Conservation (phyloP, 108 stramenopile species). For the Licmophora abbreviata region DNA sequence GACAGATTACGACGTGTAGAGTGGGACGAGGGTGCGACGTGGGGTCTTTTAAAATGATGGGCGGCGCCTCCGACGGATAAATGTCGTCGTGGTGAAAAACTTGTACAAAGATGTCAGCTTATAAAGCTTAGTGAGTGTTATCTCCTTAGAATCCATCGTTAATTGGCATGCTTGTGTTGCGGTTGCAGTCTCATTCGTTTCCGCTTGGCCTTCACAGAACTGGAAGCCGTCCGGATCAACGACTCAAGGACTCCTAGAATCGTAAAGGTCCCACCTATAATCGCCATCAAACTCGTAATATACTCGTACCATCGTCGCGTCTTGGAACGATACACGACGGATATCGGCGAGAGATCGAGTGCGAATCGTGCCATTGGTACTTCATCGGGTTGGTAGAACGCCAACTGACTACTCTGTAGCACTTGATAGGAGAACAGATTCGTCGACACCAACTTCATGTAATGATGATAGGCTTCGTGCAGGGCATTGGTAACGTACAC, state of each 20-base stretch:
- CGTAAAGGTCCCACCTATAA: conserved; percentile 94
- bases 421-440: conserved; percentile 51
- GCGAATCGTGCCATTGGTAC: conserved; percentile 80
- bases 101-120: not conserved
- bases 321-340: conserved; percentile 48
- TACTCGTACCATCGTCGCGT: conserved; percentile 88
- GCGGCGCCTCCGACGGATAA: too few relatives aligned
- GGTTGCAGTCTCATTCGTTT: too few relatives aligned
- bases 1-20: conserved; percentile 22
- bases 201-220: too few relatives aligned
- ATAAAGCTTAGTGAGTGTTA: too few relatives aligned
- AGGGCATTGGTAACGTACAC: conserved; percentile 56
- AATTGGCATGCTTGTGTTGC: too few relatives aligned
- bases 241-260: conserved; percentile 85
- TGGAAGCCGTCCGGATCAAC: conserved; percentile 18
- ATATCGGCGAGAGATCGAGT: conserved; percentile 83
- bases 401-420: conserved; percentile 54
- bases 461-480: conserved; percentile 93
- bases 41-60: conserved; percentile 13
- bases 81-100: too few relatives aligned
- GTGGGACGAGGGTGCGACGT: conserved; percentile 24
- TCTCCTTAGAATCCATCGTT: too few relatives aligned
- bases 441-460: conserved; percentile 83
- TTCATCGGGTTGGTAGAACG: conserved; percentile 45
- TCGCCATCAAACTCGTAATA: conserved; percentile 86